A percentile compares a stretch with the other conserved stretches of the same genome.
Evolutionary conservation across 768 basidiomycete genomes (phyloP).

Genomic region (Boletus vinaceobasis): DNA sequence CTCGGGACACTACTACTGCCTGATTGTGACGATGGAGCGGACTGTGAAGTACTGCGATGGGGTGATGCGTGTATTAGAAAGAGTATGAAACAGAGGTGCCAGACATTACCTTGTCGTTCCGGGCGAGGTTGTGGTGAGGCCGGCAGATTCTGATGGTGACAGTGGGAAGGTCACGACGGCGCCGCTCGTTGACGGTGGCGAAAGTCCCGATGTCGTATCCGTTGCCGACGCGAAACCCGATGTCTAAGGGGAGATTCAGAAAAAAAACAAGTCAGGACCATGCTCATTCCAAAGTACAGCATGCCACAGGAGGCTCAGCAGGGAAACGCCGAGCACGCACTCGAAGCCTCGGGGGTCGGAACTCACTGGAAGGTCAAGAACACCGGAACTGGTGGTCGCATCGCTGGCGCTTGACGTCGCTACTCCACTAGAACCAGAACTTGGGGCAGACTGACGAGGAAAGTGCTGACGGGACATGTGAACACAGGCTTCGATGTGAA

Average conservation of each 20-base stretch:
- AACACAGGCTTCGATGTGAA: not conserved
- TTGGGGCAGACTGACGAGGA: not conserved
- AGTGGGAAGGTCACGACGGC: not conserved
- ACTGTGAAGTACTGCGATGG: constrained; percentile 2
- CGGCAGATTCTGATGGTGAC: not conserved
- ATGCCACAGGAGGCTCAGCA: not conserved
- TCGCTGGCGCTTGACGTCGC: not conserved
- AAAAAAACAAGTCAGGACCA: not conserved
- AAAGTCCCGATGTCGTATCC: not conserved
- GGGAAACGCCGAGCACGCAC: not conserved
- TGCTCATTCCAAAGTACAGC: not conserved
- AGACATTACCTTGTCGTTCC: constrained; percentile 15
- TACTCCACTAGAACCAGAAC: not conserved
- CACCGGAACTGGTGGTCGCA: not conserved
- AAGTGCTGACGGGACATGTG: not conserved
- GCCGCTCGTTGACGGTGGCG: not conserved
- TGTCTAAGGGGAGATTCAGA: not conserved
- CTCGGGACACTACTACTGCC: not conserved
- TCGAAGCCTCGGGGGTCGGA: not conserved
- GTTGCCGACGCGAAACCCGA: not conserved
- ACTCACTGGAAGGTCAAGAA: not conserved
- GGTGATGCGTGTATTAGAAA: not conserved
- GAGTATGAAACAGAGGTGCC: not conserved
- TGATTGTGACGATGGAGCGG: not conserved
- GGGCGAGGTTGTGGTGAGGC: not conserved